Evolutionary conservation across 2,329 filamentous ascomycete species (phyloP).

Genomic region (Nemania sp.): DNA sequence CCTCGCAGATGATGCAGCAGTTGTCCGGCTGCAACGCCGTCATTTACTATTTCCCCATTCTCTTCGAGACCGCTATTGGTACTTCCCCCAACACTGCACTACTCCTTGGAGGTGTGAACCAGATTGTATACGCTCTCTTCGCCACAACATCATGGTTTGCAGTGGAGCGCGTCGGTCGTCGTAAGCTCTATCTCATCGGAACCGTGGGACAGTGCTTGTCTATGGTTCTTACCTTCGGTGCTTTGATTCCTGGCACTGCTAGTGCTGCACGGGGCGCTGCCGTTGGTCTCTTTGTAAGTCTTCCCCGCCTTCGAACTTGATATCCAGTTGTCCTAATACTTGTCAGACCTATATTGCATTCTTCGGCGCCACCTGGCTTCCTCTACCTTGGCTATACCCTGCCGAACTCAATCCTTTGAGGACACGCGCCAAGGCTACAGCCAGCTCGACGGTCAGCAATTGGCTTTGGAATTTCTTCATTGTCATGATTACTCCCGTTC

Average conservation of each 20-base stretch:
- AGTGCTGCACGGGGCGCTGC: constrained; percentile 67
- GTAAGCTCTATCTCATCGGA: constrained; percentile 50
- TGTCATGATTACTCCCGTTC: constrained; percentile 66
- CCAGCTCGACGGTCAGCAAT: constrained; percentile 54
- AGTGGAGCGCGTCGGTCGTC: constrained; percentile 49
- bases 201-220: constrained; percentile 55
- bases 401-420: constrained; percentile 57
- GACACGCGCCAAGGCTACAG: constrained; percentile 51
- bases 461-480: constrained; percentile 58
- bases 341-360: constrained; percentile 63
- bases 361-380: constrained; percentile 68
- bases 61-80: constrained; percentile 53
- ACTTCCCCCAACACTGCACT: constrained; percentile 50
- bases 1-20: constrained; percentile 65
- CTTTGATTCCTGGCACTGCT: constrained; percentile 65
- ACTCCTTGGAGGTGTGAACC: constrained; percentile 46
- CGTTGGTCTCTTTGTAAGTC: constrained; percentile 60
- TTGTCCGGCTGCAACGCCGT: constrained; percentile 61
- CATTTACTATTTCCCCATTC: constrained; percentile 61
- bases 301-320: too few relatives aligned
- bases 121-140: constrained; percentile 41
- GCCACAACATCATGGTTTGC: constrained; percentile 48
- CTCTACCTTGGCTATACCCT: constrained; percentile 63
- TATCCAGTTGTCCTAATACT: not conserved
- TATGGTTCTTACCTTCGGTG: constrained; percentile 63